A percentile compares a stretch with the other conserved stretches of the same genome.
phyloP scores from a whole-genome alignment of 176 grass and related monocot genomes.

The Elymus sibiricus region DNA sequence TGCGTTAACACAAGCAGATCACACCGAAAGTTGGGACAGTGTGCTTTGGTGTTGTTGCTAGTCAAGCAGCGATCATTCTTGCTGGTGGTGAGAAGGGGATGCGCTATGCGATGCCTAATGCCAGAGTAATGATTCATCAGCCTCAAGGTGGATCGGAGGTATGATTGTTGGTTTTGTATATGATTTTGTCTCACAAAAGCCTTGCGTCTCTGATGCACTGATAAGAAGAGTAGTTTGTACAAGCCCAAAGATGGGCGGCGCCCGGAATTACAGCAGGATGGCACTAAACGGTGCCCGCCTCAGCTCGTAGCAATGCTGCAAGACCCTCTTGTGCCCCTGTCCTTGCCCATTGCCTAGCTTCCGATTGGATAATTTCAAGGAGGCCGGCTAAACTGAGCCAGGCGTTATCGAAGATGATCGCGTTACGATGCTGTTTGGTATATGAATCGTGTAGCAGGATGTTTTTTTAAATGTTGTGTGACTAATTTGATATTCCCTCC shows the following conservation, averaged over 20 bases:
- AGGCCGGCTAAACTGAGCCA: neutral
- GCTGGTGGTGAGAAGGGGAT: constrained; percentile 97
- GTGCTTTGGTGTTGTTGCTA: constrained; percentile 88
- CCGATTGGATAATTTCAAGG: neutral
- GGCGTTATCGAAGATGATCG: neutral
- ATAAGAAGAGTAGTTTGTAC: neutral
- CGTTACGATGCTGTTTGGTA: neutral
- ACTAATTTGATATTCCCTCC: neutral
- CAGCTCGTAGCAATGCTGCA: neutral
- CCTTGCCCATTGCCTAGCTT: neutral
- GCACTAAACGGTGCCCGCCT: neutral
- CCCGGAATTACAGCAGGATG: neutral
- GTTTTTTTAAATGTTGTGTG: neutral
- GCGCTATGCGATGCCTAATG: constrained; percentile 96
- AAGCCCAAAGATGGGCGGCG: too few species aligned
- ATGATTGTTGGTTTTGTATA: constrained; percentile 20
- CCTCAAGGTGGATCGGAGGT: constrained; percentile 86
- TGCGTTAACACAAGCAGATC: constrained; percentile 49
- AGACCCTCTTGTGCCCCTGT: neutral
- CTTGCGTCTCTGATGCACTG: neutral
- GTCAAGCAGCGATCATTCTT: constrained; percentile 83
- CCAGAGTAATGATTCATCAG: constrained; percentile 98
- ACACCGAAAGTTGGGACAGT: constrained; percentile 93
- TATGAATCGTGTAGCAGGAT: neutral
- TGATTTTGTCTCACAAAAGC: neutral